phyloP scores from a whole-genome alignment of 176 grass and related monocot species.

The Bromus sterilis region DNA sequence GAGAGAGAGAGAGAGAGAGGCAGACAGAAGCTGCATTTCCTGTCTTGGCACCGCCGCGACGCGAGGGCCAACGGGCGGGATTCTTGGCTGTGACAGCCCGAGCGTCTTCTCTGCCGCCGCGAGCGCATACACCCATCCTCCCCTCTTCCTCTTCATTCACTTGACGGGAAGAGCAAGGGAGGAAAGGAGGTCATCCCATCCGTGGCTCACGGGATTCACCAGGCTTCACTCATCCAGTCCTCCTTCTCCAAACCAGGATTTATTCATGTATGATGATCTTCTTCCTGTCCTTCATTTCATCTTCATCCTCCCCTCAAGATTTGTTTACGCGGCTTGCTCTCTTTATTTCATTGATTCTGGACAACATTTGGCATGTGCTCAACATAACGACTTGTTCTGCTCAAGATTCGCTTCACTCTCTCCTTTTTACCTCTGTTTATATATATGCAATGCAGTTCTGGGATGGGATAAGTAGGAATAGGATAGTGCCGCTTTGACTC shows the following conservation, averaged over 20 bases:
- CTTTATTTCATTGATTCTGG: background rate
- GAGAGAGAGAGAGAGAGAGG: background rate
- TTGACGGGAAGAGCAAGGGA: background rate
- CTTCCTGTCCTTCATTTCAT: background rate
- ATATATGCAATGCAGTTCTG: background rate
- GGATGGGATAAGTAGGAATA: background rate
- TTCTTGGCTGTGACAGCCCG: slow-evolving; percentile 11
- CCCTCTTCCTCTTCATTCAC: background rate
- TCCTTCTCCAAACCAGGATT: background rate
- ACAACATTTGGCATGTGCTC: background rate
- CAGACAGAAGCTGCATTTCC: background rate
- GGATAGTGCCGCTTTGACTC: background rate
- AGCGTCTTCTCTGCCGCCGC: background rate
- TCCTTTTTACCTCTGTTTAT: background rate
- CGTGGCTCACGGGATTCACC: background rate
- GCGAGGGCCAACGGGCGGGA: slow-evolving; percentile 10
- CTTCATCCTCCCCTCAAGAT: background rate
- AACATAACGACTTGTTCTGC: background rate
- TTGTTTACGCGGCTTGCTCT: background rate
- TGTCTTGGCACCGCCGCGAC: slow-evolving; percentile 5
- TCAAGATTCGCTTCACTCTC: slow-evolving; percentile 3
- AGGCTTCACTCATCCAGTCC: background rate
- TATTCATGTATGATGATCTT: background rate
- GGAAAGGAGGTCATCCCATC: background rate
- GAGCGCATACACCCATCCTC: background rate